Evolutionary conservation across 345 rosid species (phyloP).

Genomic region (Melastoma malabathricum): DNA sequence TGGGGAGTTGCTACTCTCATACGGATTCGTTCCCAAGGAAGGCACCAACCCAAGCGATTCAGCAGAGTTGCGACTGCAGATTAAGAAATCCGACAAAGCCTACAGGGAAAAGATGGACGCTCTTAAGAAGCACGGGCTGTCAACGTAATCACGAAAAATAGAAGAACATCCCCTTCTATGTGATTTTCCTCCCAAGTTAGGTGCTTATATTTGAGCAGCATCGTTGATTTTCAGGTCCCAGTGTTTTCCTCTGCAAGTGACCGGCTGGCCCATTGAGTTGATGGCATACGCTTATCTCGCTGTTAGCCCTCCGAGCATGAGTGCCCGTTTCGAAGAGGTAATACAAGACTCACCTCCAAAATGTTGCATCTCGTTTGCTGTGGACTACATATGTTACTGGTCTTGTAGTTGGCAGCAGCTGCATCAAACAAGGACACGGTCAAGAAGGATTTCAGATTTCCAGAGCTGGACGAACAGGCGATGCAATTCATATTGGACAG

Average conservation of each 20-base stretch:
- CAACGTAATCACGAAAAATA: slow-evolving; percentile 38
- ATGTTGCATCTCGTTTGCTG: neutral
- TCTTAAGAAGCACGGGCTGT: slow-evolving; percentile 61
- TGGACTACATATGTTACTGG: too few species aligned
- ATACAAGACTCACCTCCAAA: slow-evolving; percentile 6
- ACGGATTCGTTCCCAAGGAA: slow-evolving; percentile 88
- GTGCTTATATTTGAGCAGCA: neutral
- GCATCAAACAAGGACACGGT: slow-evolving; percentile 56
- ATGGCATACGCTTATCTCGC: slow-evolving; percentile 81
- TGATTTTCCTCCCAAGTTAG: slow-evolving; percentile 1
- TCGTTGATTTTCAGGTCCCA: slow-evolving; percentile 38
- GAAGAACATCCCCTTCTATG: neutral
- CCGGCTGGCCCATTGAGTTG: slow-evolving; percentile 89
- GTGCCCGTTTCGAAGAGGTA: slow-evolving; percentile 70
- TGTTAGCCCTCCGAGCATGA: slow-evolving; percentile 84
- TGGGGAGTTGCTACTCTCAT: slow-evolving; percentile 82
- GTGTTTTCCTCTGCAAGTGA: slow-evolving; percentile 69
- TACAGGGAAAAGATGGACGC: slow-evolving; percentile 72
- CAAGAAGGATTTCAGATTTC: slow-evolving; percentile 47
- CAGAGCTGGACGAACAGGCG: slow-evolving; percentile 67
- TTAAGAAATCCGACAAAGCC: slow-evolving; percentile 63
- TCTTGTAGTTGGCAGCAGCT: slow-evolving; percentile 75
- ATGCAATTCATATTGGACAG: slow-evolving; percentile 61
- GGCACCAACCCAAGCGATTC: slow-evolving; percentile 90
- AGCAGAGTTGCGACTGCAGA: slow-evolving; percentile 59